phyloP scores from a whole-genome alignment of 2,329 filamentous ascomycete genomes.

The Cladosporium cucumerinum region DNA sequence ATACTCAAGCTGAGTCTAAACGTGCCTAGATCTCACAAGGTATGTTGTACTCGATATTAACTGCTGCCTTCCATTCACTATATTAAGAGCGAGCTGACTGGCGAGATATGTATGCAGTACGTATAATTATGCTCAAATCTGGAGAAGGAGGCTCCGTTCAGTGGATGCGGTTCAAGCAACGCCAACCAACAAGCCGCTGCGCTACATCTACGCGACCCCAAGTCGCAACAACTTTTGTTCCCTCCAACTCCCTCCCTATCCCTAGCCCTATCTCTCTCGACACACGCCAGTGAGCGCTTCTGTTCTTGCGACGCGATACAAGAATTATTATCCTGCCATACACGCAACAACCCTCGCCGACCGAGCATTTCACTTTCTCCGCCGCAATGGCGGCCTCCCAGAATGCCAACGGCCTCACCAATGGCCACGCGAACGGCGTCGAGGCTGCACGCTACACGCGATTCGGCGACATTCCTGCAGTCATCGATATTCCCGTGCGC shows the following conservation, averaged over 20 bases:
- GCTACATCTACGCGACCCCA: neutral
- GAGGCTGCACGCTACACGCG: slow-evolving; percentile 39
- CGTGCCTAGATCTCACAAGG: no score
- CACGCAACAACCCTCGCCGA: neutral
- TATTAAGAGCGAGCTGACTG: neutral
- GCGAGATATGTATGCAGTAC: neutral
- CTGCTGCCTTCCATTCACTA: neutral
- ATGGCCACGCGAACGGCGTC: slow-evolving; percentile 37
- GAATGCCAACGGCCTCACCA: slow-evolving; percentile 26
- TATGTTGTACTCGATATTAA: neutral
- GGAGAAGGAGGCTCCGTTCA: neutral
- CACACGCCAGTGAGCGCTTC: neutral
- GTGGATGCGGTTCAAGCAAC: neutral
- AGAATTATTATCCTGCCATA: neutral
- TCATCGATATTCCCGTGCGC: slow-evolving; percentile 63
- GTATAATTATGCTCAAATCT: neutral
- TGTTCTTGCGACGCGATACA: neutral
- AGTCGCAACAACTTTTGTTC: slow-evolving; percentile 6
- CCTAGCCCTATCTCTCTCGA: no score
- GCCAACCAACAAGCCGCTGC: neutral
- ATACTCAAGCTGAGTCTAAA: no score
- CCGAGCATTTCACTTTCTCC: slow-evolving; percentile 8
- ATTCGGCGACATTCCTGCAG: slow-evolving; percentile 60
- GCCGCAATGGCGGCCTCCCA: slow-evolving; percentile 47
- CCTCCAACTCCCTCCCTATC: neutral